phyloP scores from a whole-genome alignment of 2,329 filamentous ascomycete genomes.

The Cladosporium cucumerinum region DNA sequence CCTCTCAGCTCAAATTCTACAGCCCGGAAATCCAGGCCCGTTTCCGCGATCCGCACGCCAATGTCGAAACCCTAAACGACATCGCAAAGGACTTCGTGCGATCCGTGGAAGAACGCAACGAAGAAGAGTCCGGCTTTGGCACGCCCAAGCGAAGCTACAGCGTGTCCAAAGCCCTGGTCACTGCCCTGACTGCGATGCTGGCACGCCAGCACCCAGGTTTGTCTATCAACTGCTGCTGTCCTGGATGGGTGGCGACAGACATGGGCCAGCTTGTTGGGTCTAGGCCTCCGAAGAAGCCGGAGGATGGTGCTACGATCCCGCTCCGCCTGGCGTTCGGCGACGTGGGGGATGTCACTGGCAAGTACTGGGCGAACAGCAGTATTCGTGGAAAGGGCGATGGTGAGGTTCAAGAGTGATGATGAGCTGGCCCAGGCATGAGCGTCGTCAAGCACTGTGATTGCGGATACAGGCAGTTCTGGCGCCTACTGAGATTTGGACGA shows the following conservation, averaged over 20 bases:
- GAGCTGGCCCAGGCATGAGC: not conserved
- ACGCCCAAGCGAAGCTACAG: conserved; percentile 30
- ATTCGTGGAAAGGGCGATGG: conserved; percentile 32
- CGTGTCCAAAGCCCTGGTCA: conserved; percentile 37
- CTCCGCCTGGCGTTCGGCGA: conserved; percentile 36
- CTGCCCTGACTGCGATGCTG: conserved; percentile 33
- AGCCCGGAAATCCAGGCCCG: conserved; percentile 23
- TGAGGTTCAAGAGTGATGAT: conserved; percentile 33
- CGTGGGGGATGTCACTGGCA: conserved; percentile 33
- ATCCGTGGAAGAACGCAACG: conserved; percentile 17
- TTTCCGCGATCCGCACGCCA: conserved; percentile 25
- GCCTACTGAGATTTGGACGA: no score
- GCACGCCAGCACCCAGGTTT: conserved; percentile 29
- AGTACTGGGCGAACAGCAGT: conserved; percentile 38
- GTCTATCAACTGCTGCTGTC: conserved; percentile 38
- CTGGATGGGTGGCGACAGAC: conserved; percentile 38
- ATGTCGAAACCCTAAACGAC: conserved; percentile 28
- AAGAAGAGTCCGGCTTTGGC: conserved; percentile 30
- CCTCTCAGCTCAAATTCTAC: conserved; percentile 33
- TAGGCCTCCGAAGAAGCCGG: conserved; percentile 34
- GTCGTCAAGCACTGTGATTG: not conserved
- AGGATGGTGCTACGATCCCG: conserved; percentile 37
- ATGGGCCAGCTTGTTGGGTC: conserved; percentile 34
- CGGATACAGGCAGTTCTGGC: no score
- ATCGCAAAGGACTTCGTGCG: conserved; percentile 28